A percentile compares a stretch with the other conserved stretches of the same genome.
Conservation (phyloP, 208 protist genomes). For the Wallacemonas sp. region DNA sequence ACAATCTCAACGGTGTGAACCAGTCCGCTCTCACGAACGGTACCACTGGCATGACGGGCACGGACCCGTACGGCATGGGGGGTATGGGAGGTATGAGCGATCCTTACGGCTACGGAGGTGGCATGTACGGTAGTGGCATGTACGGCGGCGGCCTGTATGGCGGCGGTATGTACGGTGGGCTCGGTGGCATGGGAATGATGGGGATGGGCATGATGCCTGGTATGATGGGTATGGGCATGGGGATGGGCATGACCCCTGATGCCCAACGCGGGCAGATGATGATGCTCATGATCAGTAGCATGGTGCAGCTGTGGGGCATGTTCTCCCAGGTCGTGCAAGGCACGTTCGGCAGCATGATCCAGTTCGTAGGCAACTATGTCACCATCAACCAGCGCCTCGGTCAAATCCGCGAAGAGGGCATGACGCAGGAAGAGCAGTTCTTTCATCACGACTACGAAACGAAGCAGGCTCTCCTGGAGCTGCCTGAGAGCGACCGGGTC, state of each 20-base stretch:
- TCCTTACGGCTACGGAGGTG: constrained; percentile 23
- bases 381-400: constrained; percentile 62
- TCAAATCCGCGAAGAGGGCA: constrained; percentile 51
- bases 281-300: constrained; percentile 84
- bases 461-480: constrained; percentile 28
- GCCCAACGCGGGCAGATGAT: constrained; percentile 86
- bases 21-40: too few relatives aligned
- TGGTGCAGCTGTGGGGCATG: constrained; percentile 85
- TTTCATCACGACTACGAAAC: constrained; percentile 28
- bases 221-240: constrained; percentile 55
- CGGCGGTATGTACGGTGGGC: constrained; percentile 57
- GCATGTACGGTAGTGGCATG: constrained; percentile 44
- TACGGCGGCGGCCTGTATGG: constrained; percentile 48
- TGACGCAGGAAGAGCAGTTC: constrained; percentile 48
- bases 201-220: constrained; percentile 33
- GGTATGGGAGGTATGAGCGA: constrained; percentile 20
- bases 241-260: constrained; percentile 81
- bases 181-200: constrained; percentile 53
- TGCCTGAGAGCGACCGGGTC: constrained; percentile 16
- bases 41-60: neutral
- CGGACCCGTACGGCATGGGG: constrained; percentile 18
- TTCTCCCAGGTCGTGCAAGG: constrained; percentile 85
- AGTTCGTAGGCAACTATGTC: constrained; percentile 83
- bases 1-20: constrained; percentile 5
- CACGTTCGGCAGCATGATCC: constrained; percentile 74